phyloP scores from a whole-genome alignment of 2,329 filamentous ascomycete species.

The Ophiostoma piceae region DNA sequence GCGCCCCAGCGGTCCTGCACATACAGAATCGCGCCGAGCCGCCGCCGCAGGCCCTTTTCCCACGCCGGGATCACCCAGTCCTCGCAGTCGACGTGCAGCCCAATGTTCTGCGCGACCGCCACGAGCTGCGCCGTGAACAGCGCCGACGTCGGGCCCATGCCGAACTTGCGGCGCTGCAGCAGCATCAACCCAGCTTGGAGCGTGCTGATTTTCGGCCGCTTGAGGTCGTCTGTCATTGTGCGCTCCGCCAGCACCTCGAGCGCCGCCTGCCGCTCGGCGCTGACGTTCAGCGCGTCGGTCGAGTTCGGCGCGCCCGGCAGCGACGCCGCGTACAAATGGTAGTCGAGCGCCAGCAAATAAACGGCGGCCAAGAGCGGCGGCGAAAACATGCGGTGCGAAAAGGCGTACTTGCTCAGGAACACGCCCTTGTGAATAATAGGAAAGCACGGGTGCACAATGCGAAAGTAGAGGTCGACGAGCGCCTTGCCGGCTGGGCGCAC shows the following conservation, averaged over 20 bases:
- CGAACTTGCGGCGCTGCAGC: slow-evolving; percentile 50
- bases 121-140: slow-evolving; percentile 81
- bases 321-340: slow-evolving; percentile 10
- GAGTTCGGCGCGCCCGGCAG: background rate
- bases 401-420: slow-evolving; percentile 71
- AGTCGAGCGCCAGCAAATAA: slow-evolving; percentile 68
- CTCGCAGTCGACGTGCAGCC: slow-evolving; percentile 81
- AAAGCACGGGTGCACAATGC: slow-evolving; percentile 72
- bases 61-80: slow-evolving; percentile 81
- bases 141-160: slow-evolving; percentile 73
- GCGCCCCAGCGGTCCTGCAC: slow-evolving; percentile 89
- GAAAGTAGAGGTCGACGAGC: slow-evolving; percentile 75
- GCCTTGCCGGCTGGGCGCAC: slow-evolving; percentile 32
- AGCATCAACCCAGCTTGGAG: slow-evolving; percentile 72
- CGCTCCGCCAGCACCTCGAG: slow-evolving; percentile 13
- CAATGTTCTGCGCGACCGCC: slow-evolving; percentile 78
- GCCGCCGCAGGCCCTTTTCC: slow-evolving; percentile 79
- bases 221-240: slow-evolving; percentile 55
- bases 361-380: slow-evolving; percentile 73
- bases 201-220: slow-evolving; percentile 74
- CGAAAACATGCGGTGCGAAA: slow-evolving; percentile 67
- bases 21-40: slow-evolving; percentile 84
- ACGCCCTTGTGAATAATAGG: slow-evolving; percentile 77
- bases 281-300: background rate
- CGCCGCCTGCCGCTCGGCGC: slow-evolving; percentile 12